Conservation (phyloP, 768 basidiomycete species). For the Saitozyma sp. region DNA sequence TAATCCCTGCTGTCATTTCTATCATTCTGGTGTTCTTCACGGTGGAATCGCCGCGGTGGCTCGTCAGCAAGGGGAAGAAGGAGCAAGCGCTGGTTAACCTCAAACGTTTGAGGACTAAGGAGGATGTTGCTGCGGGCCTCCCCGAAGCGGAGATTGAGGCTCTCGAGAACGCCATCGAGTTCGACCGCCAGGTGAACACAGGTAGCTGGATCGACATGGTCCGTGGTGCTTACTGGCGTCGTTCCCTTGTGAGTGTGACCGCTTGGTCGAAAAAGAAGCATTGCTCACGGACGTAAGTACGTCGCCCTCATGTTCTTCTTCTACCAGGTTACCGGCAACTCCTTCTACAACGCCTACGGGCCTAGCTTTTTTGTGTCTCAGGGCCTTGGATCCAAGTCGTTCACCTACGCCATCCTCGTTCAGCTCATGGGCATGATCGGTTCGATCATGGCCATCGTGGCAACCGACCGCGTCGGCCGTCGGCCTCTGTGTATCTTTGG, state of each 20-base stretch:
- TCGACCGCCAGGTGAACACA: conserved; percentile 2
- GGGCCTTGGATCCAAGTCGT: conserved; percentile 15
- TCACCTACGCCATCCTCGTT: conserved; percentile 16
- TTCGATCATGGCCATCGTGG: conserved; percentile 1
- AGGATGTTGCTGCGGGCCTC: conserved; percentile 7
- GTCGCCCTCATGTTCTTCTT: conserved; percentile 10
- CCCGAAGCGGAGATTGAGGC: conserved; percentile 16
- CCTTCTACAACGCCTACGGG: conserved; percentile 19
- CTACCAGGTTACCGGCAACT: conserved; percentile 11
- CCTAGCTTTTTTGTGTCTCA: conserved; percentile 15
- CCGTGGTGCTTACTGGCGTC: conserved; percentile 16
- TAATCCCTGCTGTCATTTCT: conserved; percentile 2
- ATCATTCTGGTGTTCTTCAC: conserved; percentile 2
- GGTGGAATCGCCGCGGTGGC: neutral
- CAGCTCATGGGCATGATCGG: conserved; percentile 11
- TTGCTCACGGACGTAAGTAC: too few species aligned
- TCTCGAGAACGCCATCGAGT: conserved; percentile 13
- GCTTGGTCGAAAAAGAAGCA: too few species aligned
- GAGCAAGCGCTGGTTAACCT: neutral
- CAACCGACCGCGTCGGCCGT: conserved; percentile 14
- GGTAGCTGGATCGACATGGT: conserved; percentile 21
- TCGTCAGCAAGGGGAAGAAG: neutral
- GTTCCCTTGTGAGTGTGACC: too few species aligned
- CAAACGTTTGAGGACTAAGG: neutral
- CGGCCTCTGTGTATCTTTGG: conserved; percentile 17